Percentiles rank a stretch among this genome's conserved stretches.
phyloP scores from a whole-genome alignment of 2,329 filamentous ascomycete species.

The Paramyrothecium roridum region DNA sequence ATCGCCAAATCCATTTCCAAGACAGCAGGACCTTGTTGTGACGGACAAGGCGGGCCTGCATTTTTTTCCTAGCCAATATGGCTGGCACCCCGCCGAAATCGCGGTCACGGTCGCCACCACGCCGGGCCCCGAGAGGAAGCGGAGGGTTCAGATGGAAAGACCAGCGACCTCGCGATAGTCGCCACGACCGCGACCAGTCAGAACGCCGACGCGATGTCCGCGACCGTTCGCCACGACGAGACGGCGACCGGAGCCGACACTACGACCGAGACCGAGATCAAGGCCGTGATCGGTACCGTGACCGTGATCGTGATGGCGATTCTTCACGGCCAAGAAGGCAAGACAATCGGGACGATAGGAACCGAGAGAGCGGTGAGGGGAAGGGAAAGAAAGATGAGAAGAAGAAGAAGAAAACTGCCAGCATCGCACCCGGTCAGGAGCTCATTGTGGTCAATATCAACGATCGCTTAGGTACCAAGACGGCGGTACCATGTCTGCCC shows the following conservation, averaged over 20 bases:
- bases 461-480: conserved; percentile 93
- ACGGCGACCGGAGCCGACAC: conserved; percentile 8
- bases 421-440: conserved; percentile 51
- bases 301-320: conserved; percentile 16
- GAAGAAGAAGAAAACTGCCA: conserved; percentile 22
- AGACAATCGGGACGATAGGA: conserved; percentile 15
- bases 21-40: too few species aligned
- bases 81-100: conserved; percentile 15
- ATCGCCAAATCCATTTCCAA: too few species aligned
- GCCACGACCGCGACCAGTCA: conserved; percentile 29
- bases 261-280: conserved; percentile 11
- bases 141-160: conserved; percentile 61
- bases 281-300: conserved; percentile 16
- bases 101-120: conserved; percentile 21
- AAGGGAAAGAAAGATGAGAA: conserved; percentile 36
- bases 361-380: conserved; percentile 28
- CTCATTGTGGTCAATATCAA: conserved; percentile 96
- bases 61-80: conserved; percentile 12
- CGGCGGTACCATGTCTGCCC: conserved; percentile 83
- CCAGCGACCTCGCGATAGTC: conserved; percentile 43
- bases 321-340: conserved; percentile 14
- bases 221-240: conserved; percentile 30
- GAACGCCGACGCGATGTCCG: conserved; percentile 42
- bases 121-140: conserved; percentile 16
- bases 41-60: neutral